phyloP scores from a whole-genome alignment of 495 filamentous ascomycete species.

The Xylaria sp. region DNA sequence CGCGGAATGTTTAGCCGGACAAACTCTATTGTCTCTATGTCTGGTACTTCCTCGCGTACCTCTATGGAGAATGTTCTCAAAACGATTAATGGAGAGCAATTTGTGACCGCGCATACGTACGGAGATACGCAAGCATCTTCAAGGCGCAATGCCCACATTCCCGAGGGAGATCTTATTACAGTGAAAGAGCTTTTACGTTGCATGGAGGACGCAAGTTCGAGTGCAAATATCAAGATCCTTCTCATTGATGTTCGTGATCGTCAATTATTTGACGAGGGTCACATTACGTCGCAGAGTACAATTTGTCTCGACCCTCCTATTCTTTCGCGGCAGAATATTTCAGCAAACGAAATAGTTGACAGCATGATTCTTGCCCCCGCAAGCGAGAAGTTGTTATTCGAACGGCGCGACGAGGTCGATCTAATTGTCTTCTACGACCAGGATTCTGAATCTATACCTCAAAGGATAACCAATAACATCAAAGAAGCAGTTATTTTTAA shows the following conservation, averaged over 20 bases:
- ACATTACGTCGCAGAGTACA: slow-evolving; percentile 80
- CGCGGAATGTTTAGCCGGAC: slow-evolving; percentile 58
- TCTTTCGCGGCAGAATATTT: slow-evolving; percentile 73
- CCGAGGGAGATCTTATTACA: slow-evolving; percentile 67
- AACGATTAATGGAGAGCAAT: slow-evolving; percentile 35
- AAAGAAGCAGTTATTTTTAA: slow-evolving; percentile 67
- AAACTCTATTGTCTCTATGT: slow-evolving; percentile 49
- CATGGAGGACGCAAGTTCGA: slow-evolving; percentile 54
- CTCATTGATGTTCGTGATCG: slow-evolving; percentile 87
- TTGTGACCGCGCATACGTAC: slow-evolving; percentile 43
- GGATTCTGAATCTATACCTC: slow-evolving; percentile 56
- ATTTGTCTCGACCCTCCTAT: slow-evolving; percentile 92
- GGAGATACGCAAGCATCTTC: slow-evolving; percentile 34
- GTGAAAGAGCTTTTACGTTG: slow-evolving; percentile 70
- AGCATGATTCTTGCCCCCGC: slow-evolving; percentile 81
- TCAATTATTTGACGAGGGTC: slow-evolving; percentile 83
- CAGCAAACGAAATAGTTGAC: slow-evolving; percentile 83
- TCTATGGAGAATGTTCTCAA: slow-evolving; percentile 33
- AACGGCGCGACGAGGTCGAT: slow-evolving; percentile 79
- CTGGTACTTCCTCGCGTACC: slow-evolving; percentile 35
- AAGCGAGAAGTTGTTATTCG: slow-evolving; percentile 74
- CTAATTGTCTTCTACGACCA: slow-evolving; percentile 92
- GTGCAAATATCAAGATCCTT: slow-evolving; percentile 71
- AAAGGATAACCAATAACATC: slow-evolving; percentile 48
- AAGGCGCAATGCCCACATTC: slow-evolving; percentile 43